Percentiles rank a stretch among this genome's conserved stretches.
phyloP scores from a whole-genome alignment of 2,329 filamentous ascomycete genomes.

The Talaromyces albobiverticillius region DNA sequence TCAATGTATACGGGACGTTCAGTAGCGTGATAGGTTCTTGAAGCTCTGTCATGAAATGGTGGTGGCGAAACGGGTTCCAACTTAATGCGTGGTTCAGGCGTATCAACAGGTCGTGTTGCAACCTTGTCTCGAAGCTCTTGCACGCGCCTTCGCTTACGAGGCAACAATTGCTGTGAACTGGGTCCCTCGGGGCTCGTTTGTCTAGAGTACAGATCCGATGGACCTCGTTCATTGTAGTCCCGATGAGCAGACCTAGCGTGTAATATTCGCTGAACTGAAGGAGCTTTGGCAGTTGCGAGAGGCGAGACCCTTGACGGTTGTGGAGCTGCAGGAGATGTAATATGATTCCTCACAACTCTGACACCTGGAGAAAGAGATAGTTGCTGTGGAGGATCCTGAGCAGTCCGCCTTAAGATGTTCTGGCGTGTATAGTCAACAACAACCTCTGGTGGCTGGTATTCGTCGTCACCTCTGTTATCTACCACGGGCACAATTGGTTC shows the following conservation, averaged over 20 bases:
- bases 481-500: conserved; percentile 37
- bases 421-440: conserved; percentile 41
- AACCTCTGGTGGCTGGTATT: conserved; percentile 21
- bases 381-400: conserved; percentile 35
- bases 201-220: conserved; percentile 29
- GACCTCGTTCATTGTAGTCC: conserved; percentile 39
- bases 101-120: conserved; percentile 31
- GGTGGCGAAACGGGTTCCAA: conserved; percentile 62
- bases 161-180: conserved; percentile 39
- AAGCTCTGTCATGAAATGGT: conserved; percentile 47
- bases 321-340: conserved; percentile 70
- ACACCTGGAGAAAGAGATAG: conserved; percentile 46
- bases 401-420: conserved; percentile 38
- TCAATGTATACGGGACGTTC: conserved; percentile 50
- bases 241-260: conserved; percentile 15
- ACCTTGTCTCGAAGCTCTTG: conserved; percentile 36
- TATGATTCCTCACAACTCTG: conserved; percentile 68
- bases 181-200: conserved; percentile 45
- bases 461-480: conserved; percentile 25
- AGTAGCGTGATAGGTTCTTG: conserved; percentile 33
- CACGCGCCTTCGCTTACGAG: conserved; percentile 53
- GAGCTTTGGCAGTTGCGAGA: conserved; percentile 52
- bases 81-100: conserved; percentile 56
- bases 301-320: conserved; percentile 69
- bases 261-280: conserved; percentile 51